A percentile compares a stretch with the other conserved stretches of the same genome.
These are phyloP conservation scores for Punica granatum DNA, from an alignment of 345 rosid genomes.

Conservation along the genomic window DNA sequence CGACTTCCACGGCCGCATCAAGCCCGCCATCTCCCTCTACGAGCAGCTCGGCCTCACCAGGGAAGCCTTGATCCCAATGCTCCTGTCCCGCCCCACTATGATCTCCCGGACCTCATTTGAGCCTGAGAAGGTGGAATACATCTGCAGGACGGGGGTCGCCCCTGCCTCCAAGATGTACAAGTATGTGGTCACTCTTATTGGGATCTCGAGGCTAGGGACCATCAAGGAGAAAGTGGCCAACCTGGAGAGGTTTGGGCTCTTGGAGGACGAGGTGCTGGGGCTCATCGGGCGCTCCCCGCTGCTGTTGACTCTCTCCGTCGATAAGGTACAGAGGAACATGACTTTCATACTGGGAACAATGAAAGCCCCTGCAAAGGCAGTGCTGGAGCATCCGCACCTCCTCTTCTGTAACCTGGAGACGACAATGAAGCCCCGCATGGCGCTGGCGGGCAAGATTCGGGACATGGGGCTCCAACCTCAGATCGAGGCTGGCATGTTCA, in stretches of 20 bases:
- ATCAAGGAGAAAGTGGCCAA: constrained; percentile 58
- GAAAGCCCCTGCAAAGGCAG: constrained; percentile 46
- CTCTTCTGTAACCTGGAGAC: constrained; percentile 47
- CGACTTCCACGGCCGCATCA: constrained; percentile 46
- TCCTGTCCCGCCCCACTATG: constrained; percentile 62
- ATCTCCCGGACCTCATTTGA: constrained; percentile 57
- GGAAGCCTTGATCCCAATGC: constrained; percentile 46
- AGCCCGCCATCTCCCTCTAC: constrained; percentile 48
- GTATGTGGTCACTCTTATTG: constrained; percentile 49
- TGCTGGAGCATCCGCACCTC: constrained; percentile 44
- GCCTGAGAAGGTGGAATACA: constrained; percentile 56
- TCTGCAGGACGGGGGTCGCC: constrained; percentile 42
- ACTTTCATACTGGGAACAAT: constrained; percentile 58
- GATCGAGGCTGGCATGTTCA: constrained; percentile 23
- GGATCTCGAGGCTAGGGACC: constrained; percentile 63
- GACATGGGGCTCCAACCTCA: constrained; percentile 56
- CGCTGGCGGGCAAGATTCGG: constrained; percentile 44
- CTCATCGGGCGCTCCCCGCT: constrained; percentile 52
- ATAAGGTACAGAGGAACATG: constrained; percentile 86
- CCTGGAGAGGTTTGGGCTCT: constrained; percentile 63
- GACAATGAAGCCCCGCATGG: constrained; percentile 49
- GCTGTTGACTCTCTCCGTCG: constrained; percentile 54
- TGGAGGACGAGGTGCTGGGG: constrained; percentile 58
- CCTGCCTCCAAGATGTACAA: constrained; percentile 64
- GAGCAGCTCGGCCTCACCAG: constrained; percentile 45